Conservation (phyloP, 768 basidiomycete genomes). For the Mycena alexandri region DNA sequence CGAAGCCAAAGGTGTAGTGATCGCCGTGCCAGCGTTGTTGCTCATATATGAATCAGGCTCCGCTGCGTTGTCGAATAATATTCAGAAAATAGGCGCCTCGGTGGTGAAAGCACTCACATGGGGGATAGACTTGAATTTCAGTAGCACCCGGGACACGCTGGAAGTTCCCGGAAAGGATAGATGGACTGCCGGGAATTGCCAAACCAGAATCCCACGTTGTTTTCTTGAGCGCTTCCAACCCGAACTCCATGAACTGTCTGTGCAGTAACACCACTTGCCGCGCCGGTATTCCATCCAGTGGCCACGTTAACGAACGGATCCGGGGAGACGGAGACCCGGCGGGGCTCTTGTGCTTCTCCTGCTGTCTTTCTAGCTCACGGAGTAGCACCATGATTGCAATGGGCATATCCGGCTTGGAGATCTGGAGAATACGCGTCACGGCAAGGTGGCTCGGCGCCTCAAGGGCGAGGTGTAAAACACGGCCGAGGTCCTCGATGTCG, state of each 20-base stretch:
- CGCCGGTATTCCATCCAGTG: slow-evolving; percentile 25
- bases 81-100: neutral
- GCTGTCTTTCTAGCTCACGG: slow-evolving; percentile 15
- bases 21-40: neutral
- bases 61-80: neutral
- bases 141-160: neutral
- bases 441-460: slow-evolving; percentile 52
- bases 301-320: slow-evolving; percentile 29
- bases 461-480: slow-evolving; percentile 54
- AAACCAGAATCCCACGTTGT: slow-evolving; percentile 37
- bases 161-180: neutral
- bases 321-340: slow-evolving; percentile 21
- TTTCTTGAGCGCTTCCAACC: slow-evolving; percentile 60
- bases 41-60: neutral
- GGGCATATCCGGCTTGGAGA: slow-evolving; percentile 58
- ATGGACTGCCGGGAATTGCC: neutral
- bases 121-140: slow-evolving; percentile 3
- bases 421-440: slow-evolving; percentile 57
- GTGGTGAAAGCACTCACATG: slow-evolving; percentile 5
- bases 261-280: slow-evolving; percentile 49
- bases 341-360: neutral
- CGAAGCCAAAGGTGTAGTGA: slow-evolving; percentile 4
- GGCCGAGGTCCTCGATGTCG: slow-evolving; percentile 56
- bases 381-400: slow-evolving; percentile 13
- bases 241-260: slow-evolving; percentile 57